Base-by-base conservation (phyloP, 108 stramenopile genomes). In the Licmophora abbreviata region DNA sequence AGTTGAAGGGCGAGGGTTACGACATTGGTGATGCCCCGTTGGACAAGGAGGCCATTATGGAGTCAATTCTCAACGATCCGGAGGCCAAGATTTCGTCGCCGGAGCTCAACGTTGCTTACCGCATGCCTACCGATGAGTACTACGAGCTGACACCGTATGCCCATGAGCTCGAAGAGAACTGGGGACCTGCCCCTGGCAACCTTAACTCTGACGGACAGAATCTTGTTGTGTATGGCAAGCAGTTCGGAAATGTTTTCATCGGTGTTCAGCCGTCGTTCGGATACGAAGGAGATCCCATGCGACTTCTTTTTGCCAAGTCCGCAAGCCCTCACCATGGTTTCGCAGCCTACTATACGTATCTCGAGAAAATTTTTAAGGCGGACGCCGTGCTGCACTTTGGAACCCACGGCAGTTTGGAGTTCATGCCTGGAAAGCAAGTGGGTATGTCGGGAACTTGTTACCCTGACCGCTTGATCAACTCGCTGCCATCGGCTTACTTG, bases 341-440 rank as follows among this genome's bases (percentile, higher is more conserved):
- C 61, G 95, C 95, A 28, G 95, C 95, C 24, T 96, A 96, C 90
- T 96, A 96, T 83, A 96, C 95, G 0, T 96, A 86, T 72, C 73
- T 96, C 31, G 93, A 96, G 73, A 94, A 94, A 71, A 79, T 96
- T 56, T 94, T 94, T 74, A 66, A 84, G 45, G 93, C 95, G 37
- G 93, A 96, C 64, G 95, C 93, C 4, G 95, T 96, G 18, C 76
- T 96, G 25, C 95, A 96, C 77, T 96, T 96, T 50, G 95, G 95
- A 54, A 96, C 95, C 15, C 95, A 96, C 71, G 95, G 93, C 46
- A 81, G 79, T 66, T 68, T 94, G 27, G 95, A 94, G 63, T 96
- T 96, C 84, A 94, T 94, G 93, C 95, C 95, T 58, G 95, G 95
- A 64, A 96, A 96, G 79, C 95, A 96, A 71, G 95, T 96, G 17